Evolutionary conservation across 2,329 filamentous ascomycete genomes (phyloP).

Genomic region (Fusarium phyllophilum): DNA sequence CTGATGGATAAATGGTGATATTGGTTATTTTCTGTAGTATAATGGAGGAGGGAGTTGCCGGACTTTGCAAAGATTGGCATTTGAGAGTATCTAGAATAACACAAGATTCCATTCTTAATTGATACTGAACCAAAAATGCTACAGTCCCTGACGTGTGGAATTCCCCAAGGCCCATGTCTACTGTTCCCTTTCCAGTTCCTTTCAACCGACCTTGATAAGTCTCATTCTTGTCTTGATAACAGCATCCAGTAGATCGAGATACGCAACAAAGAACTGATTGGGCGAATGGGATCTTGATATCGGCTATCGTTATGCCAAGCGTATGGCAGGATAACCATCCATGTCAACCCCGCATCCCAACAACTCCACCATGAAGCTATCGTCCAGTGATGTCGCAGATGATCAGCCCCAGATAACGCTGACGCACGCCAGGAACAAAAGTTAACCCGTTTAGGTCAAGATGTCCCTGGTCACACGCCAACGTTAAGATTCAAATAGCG

Average conservation of each 20-base stretch:
- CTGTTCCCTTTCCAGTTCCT: too few relatives aligned
- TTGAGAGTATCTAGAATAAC: neutral
- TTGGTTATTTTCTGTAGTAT: neutral
- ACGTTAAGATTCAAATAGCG: neutral
- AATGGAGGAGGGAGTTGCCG: neutral
- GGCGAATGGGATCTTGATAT: neutral
- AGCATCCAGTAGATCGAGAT: neutral
- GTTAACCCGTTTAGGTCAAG: neutral
- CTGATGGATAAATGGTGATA: neutral
- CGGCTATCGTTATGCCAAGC: neutral
- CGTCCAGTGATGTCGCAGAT: neutral
- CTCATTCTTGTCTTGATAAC: neutral
- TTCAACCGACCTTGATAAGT: neutral
- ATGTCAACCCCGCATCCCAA: neutral
- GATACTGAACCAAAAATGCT: neutral
- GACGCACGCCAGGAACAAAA: neutral
- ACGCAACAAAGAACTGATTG: neutral
- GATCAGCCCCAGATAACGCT: neutral
- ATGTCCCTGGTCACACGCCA: neutral
- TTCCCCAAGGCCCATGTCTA: neutral
- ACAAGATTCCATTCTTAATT: neutral
- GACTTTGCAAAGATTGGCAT: rapidly evolving
- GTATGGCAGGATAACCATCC: neutral
- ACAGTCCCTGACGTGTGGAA: rapidly evolving
- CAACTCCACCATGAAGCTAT: neutral